Conservation (phyloP, 1,284 basidiomycete genomes). For the Somion occarium region DNA sequence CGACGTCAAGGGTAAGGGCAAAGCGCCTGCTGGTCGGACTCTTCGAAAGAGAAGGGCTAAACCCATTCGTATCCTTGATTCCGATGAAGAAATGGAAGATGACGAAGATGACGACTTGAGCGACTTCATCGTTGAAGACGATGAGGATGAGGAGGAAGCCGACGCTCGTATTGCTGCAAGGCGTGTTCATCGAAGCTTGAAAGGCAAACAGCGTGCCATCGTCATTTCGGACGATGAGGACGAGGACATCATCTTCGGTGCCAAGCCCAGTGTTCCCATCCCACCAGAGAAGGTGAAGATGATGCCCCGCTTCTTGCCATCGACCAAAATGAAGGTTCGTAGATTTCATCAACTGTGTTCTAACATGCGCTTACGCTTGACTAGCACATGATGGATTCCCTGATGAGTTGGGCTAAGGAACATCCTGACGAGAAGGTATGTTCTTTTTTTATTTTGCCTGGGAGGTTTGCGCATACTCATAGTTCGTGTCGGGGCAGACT, state of each 20-base stretch:
- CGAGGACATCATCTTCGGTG: slow-evolving; percentile 37
- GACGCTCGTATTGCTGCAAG: slow-evolving; percentile 27
- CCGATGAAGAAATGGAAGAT: slow-evolving; percentile 28
- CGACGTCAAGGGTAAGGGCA: slow-evolving; percentile 21
- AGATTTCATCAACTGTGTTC: not conserved
- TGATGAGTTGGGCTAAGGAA: slow-evolving; percentile 34
- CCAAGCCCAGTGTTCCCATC: slow-evolving; percentile 20
- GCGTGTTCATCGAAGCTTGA: slow-evolving; percentile 10
- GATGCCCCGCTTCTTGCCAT: slow-evolving; percentile 49
- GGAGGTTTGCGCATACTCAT: slow-evolving; percentile 1
- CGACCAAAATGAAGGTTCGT: slow-evolving; percentile 61
- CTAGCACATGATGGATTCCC: slow-evolving; percentile 51
- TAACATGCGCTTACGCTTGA: not conserved
- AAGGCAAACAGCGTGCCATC: slow-evolving; percentile 25
- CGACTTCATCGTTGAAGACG: slow-evolving; percentile 50
- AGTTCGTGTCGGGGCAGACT: slow-evolving; percentile 28
- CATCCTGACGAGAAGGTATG: slow-evolving; percentile 55
- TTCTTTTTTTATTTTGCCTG: not conserved
- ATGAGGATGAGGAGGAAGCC: slow-evolving; percentile 39
- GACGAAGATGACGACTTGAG: slow-evolving; percentile 35
- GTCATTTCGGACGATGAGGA: slow-evolving; percentile 39
- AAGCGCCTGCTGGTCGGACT: slow-evolving; percentile 6
- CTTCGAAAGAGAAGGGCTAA: slow-evolving; percentile 11
- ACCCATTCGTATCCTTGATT: slow-evolving; percentile 21
- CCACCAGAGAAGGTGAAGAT: slow-evolving; percentile 32